Evolutionary conservation across 768 basidiomycete species (phyloP).

Genomic region (Lactarius pseudohatsudake): DNA sequence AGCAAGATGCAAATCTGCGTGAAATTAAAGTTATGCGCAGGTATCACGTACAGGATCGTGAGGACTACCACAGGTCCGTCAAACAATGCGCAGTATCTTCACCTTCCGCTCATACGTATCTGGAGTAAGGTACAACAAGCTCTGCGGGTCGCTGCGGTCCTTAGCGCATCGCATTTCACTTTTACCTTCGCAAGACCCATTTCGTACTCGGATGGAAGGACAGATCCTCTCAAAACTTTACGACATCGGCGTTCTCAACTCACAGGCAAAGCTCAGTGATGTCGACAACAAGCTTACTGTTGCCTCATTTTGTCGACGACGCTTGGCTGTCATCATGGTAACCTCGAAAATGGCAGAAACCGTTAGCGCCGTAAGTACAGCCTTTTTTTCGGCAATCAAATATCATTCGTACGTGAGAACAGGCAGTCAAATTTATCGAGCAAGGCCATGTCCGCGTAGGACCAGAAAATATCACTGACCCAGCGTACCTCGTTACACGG

Average conservation of each 20-base stretch:
- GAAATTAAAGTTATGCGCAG: conserved; percentile 94
- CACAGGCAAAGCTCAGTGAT: conserved; percentile 86
- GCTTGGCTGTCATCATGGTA: conserved; percentile 91
- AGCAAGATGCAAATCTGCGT: conserved; percentile 85
- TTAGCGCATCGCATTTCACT: conserved; percentile 85
- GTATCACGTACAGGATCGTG: conserved; percentile 93
- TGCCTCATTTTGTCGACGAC: conserved; percentile 87
- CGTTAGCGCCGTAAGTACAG: conserved; percentile 70
- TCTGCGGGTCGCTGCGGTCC: conserved; percentile 83
- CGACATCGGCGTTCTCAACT: conserved; percentile 92
- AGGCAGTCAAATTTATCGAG: conserved; percentile 97
- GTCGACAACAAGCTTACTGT: conserved; percentile 94
- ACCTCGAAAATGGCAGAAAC: conserved; percentile 94
- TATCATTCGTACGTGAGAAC: conserved; percentile 19
- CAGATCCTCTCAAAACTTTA: conserved; percentile 93
- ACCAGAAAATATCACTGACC: conserved; percentile 93
- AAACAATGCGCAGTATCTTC: conserved; percentile 14
- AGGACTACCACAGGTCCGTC: conserved; percentile 86
- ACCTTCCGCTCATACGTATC: conserved; percentile 7
- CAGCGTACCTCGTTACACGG: conserved; percentile 93
- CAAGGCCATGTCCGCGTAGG: conserved; percentile 98
- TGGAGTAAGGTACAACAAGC: conserved; percentile 78
- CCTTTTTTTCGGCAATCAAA: conserved; percentile 17
- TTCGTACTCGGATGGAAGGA: conserved; percentile 78
- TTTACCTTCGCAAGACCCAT: conserved; percentile 87